Percentiles rank a stretch among this genome's conserved stretches.
Conservation (phyloP, 78 protist genomes). For the Tieghemostelium lacteum region DNA sequence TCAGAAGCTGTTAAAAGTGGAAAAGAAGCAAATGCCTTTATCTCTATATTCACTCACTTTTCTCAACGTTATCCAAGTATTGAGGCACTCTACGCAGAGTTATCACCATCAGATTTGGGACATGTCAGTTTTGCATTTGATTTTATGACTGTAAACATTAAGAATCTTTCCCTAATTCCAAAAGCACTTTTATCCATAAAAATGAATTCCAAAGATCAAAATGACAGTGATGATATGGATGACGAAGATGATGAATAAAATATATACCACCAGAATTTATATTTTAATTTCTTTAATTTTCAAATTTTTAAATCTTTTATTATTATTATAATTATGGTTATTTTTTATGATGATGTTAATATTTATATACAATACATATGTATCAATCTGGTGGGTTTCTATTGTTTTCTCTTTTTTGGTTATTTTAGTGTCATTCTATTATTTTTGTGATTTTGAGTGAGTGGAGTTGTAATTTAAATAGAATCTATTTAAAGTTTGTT, state of each 20-base stretch:
- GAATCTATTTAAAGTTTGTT: too few relatives aligned
- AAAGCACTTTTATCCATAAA: conserved; percentile 18
- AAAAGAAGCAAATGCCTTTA: neutral
- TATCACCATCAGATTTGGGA: neutral
- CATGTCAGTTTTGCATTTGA: conserved; percentile 35
- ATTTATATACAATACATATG: too few relatives aligned
- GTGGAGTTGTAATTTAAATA: too few relatives aligned
- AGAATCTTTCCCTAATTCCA: conserved; percentile 13
- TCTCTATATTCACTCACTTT: conserved; percentile 35
- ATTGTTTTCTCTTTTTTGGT: too few relatives aligned
- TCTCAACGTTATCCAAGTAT: conserved; percentile 61
- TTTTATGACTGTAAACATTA: conserved; percentile 35
- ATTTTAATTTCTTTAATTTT: too few relatives aligned
- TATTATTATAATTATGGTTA: neutral
- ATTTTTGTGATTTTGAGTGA: too few relatives aligned
- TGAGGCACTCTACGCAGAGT: neutral
- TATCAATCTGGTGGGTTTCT: too few relatives aligned
- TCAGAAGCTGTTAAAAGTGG: conserved; percentile 19
- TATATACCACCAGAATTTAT: too few relatives aligned
- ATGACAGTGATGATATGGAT: conserved; percentile 33
- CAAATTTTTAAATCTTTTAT: too few relatives aligned
- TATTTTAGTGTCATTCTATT: too few relatives aligned
- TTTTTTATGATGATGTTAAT: too few relatives aligned
- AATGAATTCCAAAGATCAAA: neutral
- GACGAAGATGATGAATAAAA: neutral